Conservation (phyloP, 306 rosid species). For the Vigna nakashimae region DNA sequence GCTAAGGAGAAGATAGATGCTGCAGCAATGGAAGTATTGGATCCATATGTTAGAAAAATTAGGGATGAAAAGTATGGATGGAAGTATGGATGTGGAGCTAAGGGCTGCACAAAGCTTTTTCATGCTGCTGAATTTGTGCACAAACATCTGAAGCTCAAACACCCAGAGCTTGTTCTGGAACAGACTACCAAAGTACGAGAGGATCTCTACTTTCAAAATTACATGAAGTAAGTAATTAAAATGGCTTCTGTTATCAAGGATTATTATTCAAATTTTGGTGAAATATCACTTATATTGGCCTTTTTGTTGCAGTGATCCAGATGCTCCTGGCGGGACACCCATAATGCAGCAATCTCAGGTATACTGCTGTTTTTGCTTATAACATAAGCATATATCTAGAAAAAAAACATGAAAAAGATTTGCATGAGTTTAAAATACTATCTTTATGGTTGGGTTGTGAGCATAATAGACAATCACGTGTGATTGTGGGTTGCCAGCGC, state of each 20-base stretch:
- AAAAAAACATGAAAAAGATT: not conserved
- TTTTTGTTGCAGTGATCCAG: slow-evolving; percentile 71
- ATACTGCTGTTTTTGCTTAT: slow-evolving; percentile 32
- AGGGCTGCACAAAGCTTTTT: slow-evolving; percentile 98
- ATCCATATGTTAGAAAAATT: slow-evolving; percentile 90
- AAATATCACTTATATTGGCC: slow-evolving; percentile 46
- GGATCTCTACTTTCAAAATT: slow-evolving; percentile 89
- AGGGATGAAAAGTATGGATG: slow-evolving; percentile 99
- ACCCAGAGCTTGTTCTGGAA: slow-evolving; percentile 85
- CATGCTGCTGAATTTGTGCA: slow-evolving; percentile 97
- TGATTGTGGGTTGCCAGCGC: not conserved
- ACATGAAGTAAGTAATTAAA: slow-evolving; percentile 83
- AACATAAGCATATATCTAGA: slow-evolving; percentile 8
- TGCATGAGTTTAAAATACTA: slow-evolving; percentile 20
- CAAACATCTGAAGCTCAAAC: slow-evolving; percentile 93
- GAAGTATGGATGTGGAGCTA: slow-evolving; percentile 99
- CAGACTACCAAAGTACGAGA: slow-evolving; percentile 85
- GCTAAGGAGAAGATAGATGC: slow-evolving; percentile 97
- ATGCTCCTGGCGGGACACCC: slow-evolving; percentile 96
- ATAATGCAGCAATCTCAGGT: slow-evolving; percentile 98
- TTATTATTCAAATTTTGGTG: slow-evolving; percentile 1
- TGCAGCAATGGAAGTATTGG: slow-evolving; percentile 82
- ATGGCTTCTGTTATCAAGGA: slow-evolving; percentile 12
- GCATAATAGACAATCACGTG: not conserved
- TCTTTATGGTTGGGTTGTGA: slow-evolving; percentile 3